Evolutionary conservation across 257 asterid genomes (phyloP).

Genomic region (Rehmannia glutinosa): DNA sequence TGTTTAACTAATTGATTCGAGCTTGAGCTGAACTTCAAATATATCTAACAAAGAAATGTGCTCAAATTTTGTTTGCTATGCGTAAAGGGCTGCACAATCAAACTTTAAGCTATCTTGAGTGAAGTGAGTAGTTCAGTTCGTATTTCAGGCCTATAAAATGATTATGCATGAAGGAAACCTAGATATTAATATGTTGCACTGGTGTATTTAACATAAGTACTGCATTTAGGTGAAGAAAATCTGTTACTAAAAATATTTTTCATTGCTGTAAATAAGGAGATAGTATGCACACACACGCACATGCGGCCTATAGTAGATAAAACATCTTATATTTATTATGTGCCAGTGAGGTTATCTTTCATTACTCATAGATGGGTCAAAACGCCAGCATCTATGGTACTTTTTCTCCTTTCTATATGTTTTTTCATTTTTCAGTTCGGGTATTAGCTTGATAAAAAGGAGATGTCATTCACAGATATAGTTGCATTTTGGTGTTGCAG

Average conservation of each 20-base stretch:
- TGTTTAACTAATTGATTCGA: background rate
- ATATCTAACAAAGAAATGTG: background rate
- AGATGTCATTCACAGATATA: background rate
- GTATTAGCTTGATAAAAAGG: background rate
- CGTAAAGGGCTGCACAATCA: background rate
- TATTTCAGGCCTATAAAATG: background rate
- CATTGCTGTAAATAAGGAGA: background rate
- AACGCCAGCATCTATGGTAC: background rate
- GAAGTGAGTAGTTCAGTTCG: background rate
- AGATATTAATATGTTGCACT: background rate
- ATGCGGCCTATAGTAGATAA: background rate
- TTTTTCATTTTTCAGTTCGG: background rate
- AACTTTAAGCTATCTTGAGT: background rate
- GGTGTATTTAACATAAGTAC: background rate
- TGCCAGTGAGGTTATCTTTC: background rate
- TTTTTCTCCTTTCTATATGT: background rate
- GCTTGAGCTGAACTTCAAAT: background rate
- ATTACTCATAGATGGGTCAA: background rate
- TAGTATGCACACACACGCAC: background rate
- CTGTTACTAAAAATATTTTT: constrained; percentile 5
- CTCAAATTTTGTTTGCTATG: background rate
- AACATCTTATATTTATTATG: background rate
- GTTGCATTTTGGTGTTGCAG: constrained; percentile 48
- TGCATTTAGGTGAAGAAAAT: background rate
- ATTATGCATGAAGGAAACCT: constrained; percentile 4